Base-by-base conservation (phyloP, 306 rosid species). In the Quercus bicolor region DNA sequence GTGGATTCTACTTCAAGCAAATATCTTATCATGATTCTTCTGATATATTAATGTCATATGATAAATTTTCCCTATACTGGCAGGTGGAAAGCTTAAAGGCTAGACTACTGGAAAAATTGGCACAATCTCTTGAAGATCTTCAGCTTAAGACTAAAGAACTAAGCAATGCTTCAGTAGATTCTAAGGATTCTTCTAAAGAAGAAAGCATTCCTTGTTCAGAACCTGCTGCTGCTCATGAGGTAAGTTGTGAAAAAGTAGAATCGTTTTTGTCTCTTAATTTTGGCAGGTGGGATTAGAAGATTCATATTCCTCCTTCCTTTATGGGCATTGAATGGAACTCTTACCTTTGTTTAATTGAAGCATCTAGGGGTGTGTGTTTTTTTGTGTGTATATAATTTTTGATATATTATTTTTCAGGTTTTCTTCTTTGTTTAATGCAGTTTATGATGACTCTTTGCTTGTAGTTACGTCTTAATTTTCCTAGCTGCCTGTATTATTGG, bases 1-100 rank as follows among this genome's bases (percentile, higher is more conserved):
- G 70, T 29, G 45, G 29, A 64, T 6, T 48, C 53, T 48, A 48
- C 53, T 48, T 48, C 15, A 34, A 66, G 72, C 26, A 16, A 34
- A 19, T 66, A 19, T 31, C 53, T 48, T 31, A 13, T 40, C 4
- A 29, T 69, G 12, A 34, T 5, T 43, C 43, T 62, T 75, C 72
- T 82, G 69, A 55, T 73, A 15, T 61, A n/a, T 77, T 48, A 9
- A 73, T 45, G 75, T 82, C 75, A 64, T 79, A 75, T 60, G 83
- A 78, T 81, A 81, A 74, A 71, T 68, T 73, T 56, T 76, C 75
- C 56, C 75, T 76, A 19, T 85, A 40, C 87, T 87, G 89, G 77
- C 91, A 95, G 98, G 92, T 93, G 81, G 88, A 91, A 72, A 89
- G 86, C 79, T 90, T 95, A 86, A 91, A 91, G 87, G 91, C 81